Evolutionary conservation across 805 yeast genomes (phyloP).

Genomic region (Candida patagonica): DNA sequence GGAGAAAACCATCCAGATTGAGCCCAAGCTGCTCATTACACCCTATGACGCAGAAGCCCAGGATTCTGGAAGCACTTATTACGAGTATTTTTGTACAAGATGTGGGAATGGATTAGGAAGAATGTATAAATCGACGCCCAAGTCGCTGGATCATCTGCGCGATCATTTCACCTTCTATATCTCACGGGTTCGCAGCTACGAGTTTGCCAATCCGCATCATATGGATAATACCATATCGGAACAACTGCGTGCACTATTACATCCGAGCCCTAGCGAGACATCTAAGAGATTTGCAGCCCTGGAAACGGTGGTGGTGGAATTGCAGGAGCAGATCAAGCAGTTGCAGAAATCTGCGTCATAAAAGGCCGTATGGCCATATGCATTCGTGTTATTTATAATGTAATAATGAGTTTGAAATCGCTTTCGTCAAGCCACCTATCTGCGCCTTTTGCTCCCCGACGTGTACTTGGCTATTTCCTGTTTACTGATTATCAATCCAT

Average conservation of each 20-base stretch:
- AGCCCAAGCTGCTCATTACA: conserved; percentile 7
- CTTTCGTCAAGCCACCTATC: background rate
- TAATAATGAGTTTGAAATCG: no score
- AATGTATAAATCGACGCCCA: conserved; percentile 21
- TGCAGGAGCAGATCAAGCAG: conserved; percentile 5
- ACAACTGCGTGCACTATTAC: conserved; percentile 3
- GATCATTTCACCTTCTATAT: conserved; percentile 20
- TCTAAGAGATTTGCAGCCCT: conserved; percentile 11
- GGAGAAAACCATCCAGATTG: conserved; percentile 10
- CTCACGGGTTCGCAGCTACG: conserved; percentile 16
- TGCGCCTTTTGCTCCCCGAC: conserved; percentile 4
- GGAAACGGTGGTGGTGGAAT: conserved; percentile 10
- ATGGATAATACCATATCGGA: conserved; percentile 1
- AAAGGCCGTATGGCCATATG: no score
- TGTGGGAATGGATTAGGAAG: conserved; percentile 19
- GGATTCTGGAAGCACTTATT: conserved; percentile 20
- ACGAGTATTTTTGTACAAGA: conserved; percentile 13
- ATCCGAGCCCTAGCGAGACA: conserved; percentile 13
- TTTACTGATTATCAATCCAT: conserved; percentile 66
- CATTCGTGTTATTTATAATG: no score
- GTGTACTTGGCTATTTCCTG: conserved; percentile 44
- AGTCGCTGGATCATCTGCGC: conserved; percentile 18
- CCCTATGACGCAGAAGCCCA: conserved; percentile 10
- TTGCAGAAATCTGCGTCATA: background rate
- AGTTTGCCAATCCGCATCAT: conserved; percentile 13